Percentiles rank a stretch among this genome's conserved stretches.
These are phyloP conservation scores for Chaetomium sp. DNA, from an alignment of 2,329 filamentous ascomycete species.

Conservation along the genomic window DNA sequence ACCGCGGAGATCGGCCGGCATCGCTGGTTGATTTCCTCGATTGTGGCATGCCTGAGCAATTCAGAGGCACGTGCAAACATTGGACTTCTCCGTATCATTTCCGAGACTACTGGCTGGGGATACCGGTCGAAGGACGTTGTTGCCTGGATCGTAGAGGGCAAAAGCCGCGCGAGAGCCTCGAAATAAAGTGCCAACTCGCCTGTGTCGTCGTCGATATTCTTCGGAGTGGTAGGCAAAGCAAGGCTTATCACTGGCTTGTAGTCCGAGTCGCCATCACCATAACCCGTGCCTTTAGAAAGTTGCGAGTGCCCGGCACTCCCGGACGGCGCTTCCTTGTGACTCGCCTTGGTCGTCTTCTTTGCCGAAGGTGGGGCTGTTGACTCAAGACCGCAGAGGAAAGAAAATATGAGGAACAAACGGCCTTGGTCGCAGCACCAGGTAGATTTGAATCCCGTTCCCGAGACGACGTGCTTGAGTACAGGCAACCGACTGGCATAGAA, in stretches of 20 bases:
- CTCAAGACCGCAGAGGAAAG: conserved; percentile 32
- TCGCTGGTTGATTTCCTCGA: conserved; percentile 37
- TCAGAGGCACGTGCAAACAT: conserved; percentile 34
- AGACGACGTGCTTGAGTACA: neutral
- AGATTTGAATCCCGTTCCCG: conserved; percentile 22
- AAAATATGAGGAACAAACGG: conserved; percentile 34
- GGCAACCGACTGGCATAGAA: neutral
- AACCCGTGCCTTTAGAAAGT: conserved; percentile 33
- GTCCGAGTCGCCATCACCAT: conserved; percentile 17
- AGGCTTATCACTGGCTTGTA: neutral
- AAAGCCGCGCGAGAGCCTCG: conserved; percentile 20
- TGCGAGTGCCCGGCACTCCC: conserved; percentile 4
- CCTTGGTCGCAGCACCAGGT: conserved; percentile 36
- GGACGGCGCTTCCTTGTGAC: neutral
- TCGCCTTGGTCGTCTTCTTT: neutral
- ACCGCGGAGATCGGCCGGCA: conserved; percentile 43
- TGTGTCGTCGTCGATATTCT: neutral
- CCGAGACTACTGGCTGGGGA: conserved; percentile 19
- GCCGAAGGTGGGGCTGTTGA: neutral
- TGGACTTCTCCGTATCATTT: conserved; percentile 35
- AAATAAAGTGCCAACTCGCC: conserved; percentile 23
- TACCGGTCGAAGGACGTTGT: conserved; percentile 1
- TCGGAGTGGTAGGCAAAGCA: neutral
- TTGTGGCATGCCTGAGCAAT: conserved; percentile 34
- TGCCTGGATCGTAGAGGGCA: conserved; percentile 14